A percentile compares a stretch with the other conserved stretches of the same genome.
phyloP scores from a whole-genome alignment of 805 yeast species.

The Candida quercuum region DNA sequence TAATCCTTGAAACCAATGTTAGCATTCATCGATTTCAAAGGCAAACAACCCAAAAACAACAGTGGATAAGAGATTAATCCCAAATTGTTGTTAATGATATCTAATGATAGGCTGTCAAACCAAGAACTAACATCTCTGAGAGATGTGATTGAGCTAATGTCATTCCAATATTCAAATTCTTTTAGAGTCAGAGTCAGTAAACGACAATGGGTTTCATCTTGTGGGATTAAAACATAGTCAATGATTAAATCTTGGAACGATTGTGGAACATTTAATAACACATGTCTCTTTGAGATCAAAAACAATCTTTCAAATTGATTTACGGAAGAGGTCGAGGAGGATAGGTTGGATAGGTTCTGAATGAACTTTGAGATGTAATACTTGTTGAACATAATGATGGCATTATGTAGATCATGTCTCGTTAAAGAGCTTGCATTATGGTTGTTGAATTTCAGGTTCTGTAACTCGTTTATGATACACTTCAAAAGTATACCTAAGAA shows the following conservation, averaged over 20 bases:
- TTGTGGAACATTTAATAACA: conserved; percentile 45
- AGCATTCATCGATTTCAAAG: neutral
- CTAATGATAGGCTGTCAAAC: conserved; percentile 14
- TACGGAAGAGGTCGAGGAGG: neutral
- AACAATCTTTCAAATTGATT: conserved; percentile 27
- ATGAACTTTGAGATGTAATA: conserved; percentile 20
- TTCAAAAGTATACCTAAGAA: conserved; percentile 1
- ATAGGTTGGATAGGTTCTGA: conserved; percentile 11
- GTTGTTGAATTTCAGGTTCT: conserved; percentile 14
- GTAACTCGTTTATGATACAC: conserved; percentile 23
- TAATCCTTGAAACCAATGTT: neutral
- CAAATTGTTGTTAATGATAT: conserved; percentile 43
- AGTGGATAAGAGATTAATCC: conserved; percentile 48
- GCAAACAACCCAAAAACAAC: conserved; percentile 28
- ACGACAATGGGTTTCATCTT: conserved; percentile 36
- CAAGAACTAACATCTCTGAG: neutral
- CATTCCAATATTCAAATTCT: conserved; percentile 33
- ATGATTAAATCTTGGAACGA: conserved; percentile 45
- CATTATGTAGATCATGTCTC: conserved; percentile 43
- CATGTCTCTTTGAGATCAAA: conserved; percentile 40
- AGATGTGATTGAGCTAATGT: neutral
- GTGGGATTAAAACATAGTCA: conserved; percentile 39
- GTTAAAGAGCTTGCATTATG: conserved; percentile 19
- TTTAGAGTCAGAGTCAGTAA: conserved; percentile 40
- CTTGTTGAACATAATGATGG: conserved; percentile 47